Percentiles rank a stretch among this genome's conserved stretches.
Conservation (phyloP, 1,139 yeast genomes). For the Candida tropicalis region DNA sequence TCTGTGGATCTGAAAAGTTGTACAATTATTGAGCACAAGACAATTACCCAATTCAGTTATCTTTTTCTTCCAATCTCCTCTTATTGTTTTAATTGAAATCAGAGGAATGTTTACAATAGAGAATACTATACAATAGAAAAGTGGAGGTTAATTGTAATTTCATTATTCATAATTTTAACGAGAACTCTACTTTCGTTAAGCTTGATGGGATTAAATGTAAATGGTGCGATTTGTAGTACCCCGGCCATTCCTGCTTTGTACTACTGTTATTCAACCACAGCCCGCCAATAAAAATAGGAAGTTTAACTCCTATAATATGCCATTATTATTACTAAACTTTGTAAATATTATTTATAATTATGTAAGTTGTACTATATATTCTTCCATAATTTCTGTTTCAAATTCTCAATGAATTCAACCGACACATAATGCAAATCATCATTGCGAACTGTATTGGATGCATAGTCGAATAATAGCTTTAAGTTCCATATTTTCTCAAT, state of each 20-base stretch:
- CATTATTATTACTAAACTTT: not conserved
- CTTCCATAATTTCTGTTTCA: conserved; percentile 50
- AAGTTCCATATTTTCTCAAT: conserved; percentile 70
- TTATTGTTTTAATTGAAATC: no score
- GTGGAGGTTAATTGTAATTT: no score
- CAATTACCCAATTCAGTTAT: no score
- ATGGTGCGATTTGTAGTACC: not conserved
- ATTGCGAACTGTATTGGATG: conserved; percentile 41
- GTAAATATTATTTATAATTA: not conserved
- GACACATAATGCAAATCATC: conserved; percentile 44
- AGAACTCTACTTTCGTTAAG: no score
- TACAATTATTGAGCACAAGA: no score
- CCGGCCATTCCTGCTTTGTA: not conserved
- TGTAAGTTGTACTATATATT: not conserved
- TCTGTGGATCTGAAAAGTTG: no score
- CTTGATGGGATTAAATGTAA: no score
- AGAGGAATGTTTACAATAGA: no score
- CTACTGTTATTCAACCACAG: not conserved
- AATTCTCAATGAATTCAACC: conserved; percentile 51
- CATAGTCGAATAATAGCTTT: conserved; percentile 62
- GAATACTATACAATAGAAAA: no score
- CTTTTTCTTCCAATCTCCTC: no score
- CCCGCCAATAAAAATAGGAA: not conserved
- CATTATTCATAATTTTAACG: no score
- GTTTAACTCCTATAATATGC: not conserved